Percentiles rank a stretch among this genome's conserved stretches.
phyloP scores from a whole-genome alignment of 305 asterid species.

The Fraxinus xanthoxyloides region DNA sequence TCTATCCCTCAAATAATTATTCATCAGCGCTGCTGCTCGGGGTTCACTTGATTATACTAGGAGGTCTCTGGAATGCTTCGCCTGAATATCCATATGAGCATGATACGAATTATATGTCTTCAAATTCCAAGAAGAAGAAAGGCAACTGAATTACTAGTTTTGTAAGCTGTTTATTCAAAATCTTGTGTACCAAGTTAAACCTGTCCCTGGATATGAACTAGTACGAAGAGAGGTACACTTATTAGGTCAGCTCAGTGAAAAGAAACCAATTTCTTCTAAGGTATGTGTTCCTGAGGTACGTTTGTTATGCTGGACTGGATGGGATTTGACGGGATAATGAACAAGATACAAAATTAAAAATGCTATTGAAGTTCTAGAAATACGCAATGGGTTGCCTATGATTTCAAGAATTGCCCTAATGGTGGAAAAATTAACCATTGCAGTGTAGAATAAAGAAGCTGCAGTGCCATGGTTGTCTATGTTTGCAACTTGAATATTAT shows the following conservation, averaged over 20 bases:
- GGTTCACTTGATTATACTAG: constrained; percentile 55
- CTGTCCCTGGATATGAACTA: background rate
- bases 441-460: background rate
- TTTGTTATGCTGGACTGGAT: background rate
- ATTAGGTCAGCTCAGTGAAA: background rate
- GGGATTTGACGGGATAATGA: background rate
- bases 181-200: background rate
- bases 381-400: background rate
- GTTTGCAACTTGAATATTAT: background rate
- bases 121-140: constrained; percentile 34
- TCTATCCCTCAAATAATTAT: constrained; percentile 64
- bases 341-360: background rate
- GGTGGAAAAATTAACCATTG: background rate
- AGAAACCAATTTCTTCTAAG: background rate
- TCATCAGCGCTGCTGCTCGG: constrained; percentile 59
- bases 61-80: constrained; percentile 59
- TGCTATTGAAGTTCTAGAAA: background rate
- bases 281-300: background rate
- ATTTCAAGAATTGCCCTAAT: background rate
- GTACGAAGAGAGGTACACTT: background rate
- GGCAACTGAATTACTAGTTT: constrained; percentile 29
- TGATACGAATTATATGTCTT: constrained; percentile 18
- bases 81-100: constrained; percentile 55
- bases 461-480: background rate
- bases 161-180: background rate